phyloP scores from a whole-genome alignment of 208 protist genomes.

The Trichomonas gallinae region DNA sequence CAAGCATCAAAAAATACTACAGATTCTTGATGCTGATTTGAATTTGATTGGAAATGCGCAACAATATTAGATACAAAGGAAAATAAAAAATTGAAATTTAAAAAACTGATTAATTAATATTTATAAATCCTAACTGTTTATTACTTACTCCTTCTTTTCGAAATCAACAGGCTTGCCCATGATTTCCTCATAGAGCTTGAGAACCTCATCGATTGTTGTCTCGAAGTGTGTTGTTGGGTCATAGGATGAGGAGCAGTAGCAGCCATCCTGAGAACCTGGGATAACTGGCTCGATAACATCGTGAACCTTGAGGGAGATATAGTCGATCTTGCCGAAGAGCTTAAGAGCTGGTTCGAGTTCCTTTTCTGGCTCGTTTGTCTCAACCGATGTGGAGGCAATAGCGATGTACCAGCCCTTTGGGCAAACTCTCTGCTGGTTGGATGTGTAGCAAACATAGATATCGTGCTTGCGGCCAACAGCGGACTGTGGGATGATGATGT shows the following conservation, averaged over 20 bases:
- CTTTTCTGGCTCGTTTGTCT: conserved; percentile 72
- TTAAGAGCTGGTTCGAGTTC: conserved; percentile 73
- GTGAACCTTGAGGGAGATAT: not conserved
- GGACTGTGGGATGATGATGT: conserved; percentile 37
- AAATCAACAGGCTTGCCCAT: conserved; percentile 65
- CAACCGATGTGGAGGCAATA: conserved; percentile 84
- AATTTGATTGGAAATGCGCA: too few relatives aligned
- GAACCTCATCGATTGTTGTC: conserved; percentile 77
- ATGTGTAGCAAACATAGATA: conserved; percentile 88
- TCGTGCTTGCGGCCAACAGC: conserved; percentile 51
- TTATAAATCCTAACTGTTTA: not conserved
- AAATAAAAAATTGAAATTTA: too few relatives aligned
- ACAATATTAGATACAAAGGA: too few relatives aligned
- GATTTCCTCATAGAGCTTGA: conserved; percentile 81
- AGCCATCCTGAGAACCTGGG: conserved; percentile 63
- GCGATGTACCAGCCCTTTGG: conserved; percentile 85
- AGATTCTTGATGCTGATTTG: too few relatives aligned
- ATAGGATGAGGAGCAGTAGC: conserved; percentile 83
- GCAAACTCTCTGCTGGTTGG: conserved; percentile 74
- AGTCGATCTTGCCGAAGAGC: conserved; percentile 58
- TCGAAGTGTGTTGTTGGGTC: conserved; percentile 94
- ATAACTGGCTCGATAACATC: conserved; percentile 57
- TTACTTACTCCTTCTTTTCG: not conserved
- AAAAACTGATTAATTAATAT: too few relatives aligned
- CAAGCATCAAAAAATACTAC: too few relatives aligned